Evolutionary conservation across 2,329 filamentous ascomycete species (phyloP).

Genomic region (Alternaria arborescens): DNA sequence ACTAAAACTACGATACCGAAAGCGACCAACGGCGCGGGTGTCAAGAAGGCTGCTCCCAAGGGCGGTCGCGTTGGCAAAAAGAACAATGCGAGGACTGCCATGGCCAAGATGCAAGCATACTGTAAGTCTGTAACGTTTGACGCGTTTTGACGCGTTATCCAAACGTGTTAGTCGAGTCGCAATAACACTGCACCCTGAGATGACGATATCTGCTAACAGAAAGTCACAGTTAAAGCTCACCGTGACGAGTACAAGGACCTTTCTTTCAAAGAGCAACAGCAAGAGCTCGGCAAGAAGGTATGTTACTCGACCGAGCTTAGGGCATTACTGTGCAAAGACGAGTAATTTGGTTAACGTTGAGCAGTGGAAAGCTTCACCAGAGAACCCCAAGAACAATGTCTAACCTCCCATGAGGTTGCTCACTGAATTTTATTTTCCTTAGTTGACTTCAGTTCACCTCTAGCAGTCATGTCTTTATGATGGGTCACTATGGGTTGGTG

Average conservation of each 20-base stretch:
- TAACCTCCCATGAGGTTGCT: slow-evolving; percentile 5
- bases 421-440: neutral
- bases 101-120: slow-evolving; percentile 49
- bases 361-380: slow-evolving; percentile 48
- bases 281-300: slow-evolving; percentile 48
- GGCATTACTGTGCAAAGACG: neutral
- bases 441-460: neutral
- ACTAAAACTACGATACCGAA: slow-evolving; percentile 38
- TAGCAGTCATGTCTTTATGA: neutral
- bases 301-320: slow-evolving; percentile 7
- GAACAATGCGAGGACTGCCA: slow-evolving; percentile 38
- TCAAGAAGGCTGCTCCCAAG: slow-evolving; percentile 40
- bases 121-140: slow-evolving; percentile 36
- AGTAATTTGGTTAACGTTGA: slow-evolving; percentile 4
- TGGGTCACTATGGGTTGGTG: slow-evolving; percentile 2
- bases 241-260: slow-evolving; percentile 46
- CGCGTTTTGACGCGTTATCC: slow-evolving; percentile 27
- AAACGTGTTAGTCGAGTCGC: slow-evolving; percentile 21
- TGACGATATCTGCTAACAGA: slow-evolving; percentile 22
- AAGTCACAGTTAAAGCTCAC: slow-evolving; percentile 45
- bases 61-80: slow-evolving; percentile 26
- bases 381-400: slow-evolving; percentile 48
- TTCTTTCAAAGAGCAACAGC: slow-evolving; percentile 48
- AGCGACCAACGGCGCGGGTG: slow-evolving; percentile 32
- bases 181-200: neutral